Evolutionary conservation across 2,329 filamentous ascomycete genomes (phyloP).

Genomic region (Diaporthe velutina): DNA sequence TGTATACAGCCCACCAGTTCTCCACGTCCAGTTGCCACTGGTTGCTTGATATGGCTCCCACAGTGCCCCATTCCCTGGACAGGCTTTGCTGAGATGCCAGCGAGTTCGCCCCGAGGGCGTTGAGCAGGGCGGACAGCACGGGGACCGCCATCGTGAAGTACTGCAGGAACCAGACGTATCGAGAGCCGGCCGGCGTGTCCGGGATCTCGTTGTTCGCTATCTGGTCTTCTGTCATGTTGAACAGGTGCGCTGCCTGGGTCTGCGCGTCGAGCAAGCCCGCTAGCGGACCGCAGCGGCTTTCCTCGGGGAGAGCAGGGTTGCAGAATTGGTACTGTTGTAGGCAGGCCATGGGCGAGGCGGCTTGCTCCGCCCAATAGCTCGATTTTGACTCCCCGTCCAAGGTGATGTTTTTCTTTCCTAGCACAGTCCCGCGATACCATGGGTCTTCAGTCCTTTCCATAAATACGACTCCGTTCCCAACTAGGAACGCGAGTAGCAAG

Average conservation of each 20-base stretch:
- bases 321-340: not conserved
- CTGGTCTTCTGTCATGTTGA: not conserved
- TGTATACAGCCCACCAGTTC: constrained; percentile 35
- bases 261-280: not conserved
- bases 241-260: not conserved
- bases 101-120: not conserved
- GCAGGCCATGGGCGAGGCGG: not conserved
- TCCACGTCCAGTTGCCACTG: constrained; percentile 41
- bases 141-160: not conserved
- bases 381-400: not conserved
- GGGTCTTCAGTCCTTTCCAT: not conserved
- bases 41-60: constrained; percentile 26
- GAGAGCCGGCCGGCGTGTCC: not conserved
- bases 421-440: not conserved
- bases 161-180: not conserved
- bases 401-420: no score
- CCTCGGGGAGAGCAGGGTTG: not conserved
- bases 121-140: not conserved
- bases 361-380: not conserved
- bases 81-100: constrained; percentile 9
- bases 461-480: not conserved
- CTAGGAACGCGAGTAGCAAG: not conserved
- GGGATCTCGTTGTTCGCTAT: not conserved
- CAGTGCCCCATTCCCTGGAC: not conserved
- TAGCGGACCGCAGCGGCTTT: not conserved